Conservation (phyloP, 345 rosid genomes). For the Kernera saxatilis region DNA sequence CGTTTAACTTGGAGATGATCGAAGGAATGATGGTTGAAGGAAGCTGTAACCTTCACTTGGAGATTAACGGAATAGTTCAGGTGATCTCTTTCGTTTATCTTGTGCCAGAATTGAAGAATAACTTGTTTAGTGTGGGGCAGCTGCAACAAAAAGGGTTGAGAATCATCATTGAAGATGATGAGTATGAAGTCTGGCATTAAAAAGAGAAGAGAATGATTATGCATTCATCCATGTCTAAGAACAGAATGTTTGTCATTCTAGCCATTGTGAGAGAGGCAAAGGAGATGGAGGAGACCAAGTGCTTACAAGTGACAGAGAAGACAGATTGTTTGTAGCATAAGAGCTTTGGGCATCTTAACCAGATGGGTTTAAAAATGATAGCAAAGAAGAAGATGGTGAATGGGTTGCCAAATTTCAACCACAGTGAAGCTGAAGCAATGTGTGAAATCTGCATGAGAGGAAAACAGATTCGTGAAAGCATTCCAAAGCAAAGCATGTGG, state of each 20-base stretch:
- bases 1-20: not conserved
- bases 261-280: not conserved
- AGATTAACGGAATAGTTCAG: not conserved
- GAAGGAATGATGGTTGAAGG: not conserved
- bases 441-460: not conserved
- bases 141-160: not conserved
- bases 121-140: not conserved
- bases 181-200: not conserved
- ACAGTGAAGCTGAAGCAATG: no score
- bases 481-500: not conserved
- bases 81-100: not conserved
- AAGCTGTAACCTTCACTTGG: not conserved
- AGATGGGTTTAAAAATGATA: not conserved
- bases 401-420: not conserved
- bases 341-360: not conserved
- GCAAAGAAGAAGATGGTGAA: not conserved
- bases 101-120: not conserved
- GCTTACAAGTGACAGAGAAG: not conserved
- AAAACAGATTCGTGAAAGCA: not conserved
- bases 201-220: not conserved
- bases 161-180: not conserved
- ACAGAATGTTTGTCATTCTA: not conserved
- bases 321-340: not conserved
- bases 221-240: not conserved
- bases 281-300: not conserved